These are phyloP conservation scores for Clathrus columnatus DNA, from an alignment of 768 basidiomycete genomes.

Conservation along the genomic window DNA sequence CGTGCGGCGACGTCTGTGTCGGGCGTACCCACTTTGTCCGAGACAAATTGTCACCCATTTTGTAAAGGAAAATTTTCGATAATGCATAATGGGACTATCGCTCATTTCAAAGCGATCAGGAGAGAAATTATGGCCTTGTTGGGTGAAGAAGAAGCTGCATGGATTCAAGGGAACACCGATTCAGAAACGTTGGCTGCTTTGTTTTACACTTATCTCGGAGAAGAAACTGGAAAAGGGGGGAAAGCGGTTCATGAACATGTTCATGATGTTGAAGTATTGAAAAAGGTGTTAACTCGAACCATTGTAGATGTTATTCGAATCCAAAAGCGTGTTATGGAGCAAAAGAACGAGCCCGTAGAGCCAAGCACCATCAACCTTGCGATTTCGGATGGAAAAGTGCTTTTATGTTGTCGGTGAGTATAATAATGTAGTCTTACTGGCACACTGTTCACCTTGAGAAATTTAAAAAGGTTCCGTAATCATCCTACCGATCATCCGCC, in stretches of 20 bases:
- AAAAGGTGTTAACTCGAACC: slow-evolving; percentile 17
- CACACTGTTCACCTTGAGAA: no score
- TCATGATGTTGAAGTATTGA: slow-evolving; percentile 20
- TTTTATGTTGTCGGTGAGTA: slow-evolving; percentile 25
- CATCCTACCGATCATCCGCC: no score
- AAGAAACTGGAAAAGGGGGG: slow-evolving; percentile 11
- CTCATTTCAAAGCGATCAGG: slow-evolving; percentile 22
- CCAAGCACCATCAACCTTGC: slow-evolving; percentile 25
- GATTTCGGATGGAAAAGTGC: slow-evolving; percentile 24
- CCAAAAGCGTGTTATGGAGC: slow-evolving; percentile 17
- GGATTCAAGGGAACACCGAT: not conserved
- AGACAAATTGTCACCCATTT: no score
- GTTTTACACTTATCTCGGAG: slow-evolving; percentile 23
- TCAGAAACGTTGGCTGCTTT: slow-evolving; percentile 22
- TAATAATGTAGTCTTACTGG: no score
- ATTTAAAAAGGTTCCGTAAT: no score
- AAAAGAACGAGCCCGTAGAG: slow-evolving; percentile 11
- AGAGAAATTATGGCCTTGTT: not conserved
- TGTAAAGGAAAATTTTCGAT: slow-evolving; percentile 21
- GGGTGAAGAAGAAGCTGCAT: not conserved
- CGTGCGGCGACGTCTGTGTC: slow-evolving; percentile 18
- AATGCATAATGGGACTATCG: slow-evolving; percentile 25
- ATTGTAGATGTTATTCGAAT: slow-evolving; percentile 20
- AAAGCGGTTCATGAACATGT: slow-evolving; percentile 17
- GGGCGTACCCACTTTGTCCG: not conserved